Evolutionary conservation across 768 basidiomycete genomes (phyloP).

Genomic region (Rhizopogon vinicolor): DNA sequence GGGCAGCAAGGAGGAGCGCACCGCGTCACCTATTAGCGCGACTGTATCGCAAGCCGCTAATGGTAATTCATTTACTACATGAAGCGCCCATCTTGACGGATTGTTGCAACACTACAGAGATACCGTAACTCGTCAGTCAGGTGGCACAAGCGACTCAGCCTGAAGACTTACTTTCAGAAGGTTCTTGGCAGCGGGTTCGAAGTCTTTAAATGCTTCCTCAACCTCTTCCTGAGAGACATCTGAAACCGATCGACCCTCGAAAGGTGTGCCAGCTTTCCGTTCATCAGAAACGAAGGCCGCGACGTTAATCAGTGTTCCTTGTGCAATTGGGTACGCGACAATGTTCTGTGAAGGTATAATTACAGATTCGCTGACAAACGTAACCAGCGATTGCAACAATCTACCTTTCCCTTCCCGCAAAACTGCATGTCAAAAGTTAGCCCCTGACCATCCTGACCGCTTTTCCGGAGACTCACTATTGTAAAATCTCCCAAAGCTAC

Average conservation of each 20-base stretch:
- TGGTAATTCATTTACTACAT: constrained; percentile 33
- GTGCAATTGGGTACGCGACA: constrained; percentile 32
- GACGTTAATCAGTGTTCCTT: constrained; percentile 28
- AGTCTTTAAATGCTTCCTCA: constrained; percentile 20
- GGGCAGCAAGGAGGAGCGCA: constrained; percentile 9
- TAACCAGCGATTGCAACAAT: not conserved
- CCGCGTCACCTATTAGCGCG: constrained; percentile 45
- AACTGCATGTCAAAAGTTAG: constrained; percentile 9
- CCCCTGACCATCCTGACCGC: constrained; percentile 12
- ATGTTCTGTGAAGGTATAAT: constrained; percentile 24
- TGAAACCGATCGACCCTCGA: constrained; percentile 21
- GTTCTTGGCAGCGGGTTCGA: constrained; percentile 29
- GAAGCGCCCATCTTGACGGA: constrained; percentile 37
- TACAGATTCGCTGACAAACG: not conserved
- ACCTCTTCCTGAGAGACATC: constrained; percentile 26
- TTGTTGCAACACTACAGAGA: constrained; percentile 25
- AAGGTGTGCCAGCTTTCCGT: constrained; percentile 20
- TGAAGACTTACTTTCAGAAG: constrained; percentile 17
- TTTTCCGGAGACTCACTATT: constrained; percentile 9
- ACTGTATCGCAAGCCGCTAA: constrained; percentile 32
- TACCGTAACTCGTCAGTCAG: not conserved
- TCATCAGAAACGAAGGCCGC: constrained; percentile 26
- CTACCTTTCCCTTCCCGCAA: not conserved
- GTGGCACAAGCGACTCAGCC: not conserved
- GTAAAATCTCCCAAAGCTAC: constrained; percentile 9